These are phyloP conservation scores for Anthostomella pinea DNA, from an alignment of 2,329 filamentous ascomycete species.

Conservation along the genomic window DNA sequence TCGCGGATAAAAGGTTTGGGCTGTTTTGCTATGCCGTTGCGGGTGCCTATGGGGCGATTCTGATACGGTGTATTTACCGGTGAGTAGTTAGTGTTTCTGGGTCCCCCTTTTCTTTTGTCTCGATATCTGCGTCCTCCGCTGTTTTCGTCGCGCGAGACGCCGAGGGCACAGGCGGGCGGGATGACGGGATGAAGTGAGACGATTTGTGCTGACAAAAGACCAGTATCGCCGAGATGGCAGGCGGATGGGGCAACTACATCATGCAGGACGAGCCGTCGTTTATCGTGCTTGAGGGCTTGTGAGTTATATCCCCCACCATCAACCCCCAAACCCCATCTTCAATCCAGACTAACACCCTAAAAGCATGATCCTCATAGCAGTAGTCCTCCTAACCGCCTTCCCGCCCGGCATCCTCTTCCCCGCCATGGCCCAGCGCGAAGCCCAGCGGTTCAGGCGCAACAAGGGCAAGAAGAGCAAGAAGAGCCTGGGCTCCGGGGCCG, in stretches of 20 bases:
- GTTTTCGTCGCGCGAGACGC: too few species aligned
- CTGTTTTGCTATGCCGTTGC: slow-evolving; percentile 43
- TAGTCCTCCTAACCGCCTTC: slow-evolving; percentile 48
- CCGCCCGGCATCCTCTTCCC: slow-evolving; percentile 56
- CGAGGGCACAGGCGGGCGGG: too few species aligned
- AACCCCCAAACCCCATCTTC: neutral
- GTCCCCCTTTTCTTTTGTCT: neutral
- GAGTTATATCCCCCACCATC: slow-evolving; percentile 14
- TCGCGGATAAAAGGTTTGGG: slow-evolving; percentile 42
- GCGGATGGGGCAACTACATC: slow-evolving; percentile 61
- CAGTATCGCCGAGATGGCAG: slow-evolving; percentile 61
- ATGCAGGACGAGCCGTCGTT: slow-evolving; percentile 62
- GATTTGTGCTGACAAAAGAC: slow-evolving; percentile 3
- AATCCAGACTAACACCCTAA: slow-evolving; percentile 9
- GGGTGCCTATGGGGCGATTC: slow-evolving; percentile 43
- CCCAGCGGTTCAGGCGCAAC: slow-evolving; percentile 24
- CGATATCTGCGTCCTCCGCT: slow-evolving; percentile 9
- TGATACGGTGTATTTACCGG: slow-evolving; percentile 55
- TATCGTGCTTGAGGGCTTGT: slow-evolving; percentile 56
- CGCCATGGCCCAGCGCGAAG: slow-evolving; percentile 43
- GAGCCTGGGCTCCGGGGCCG: too few species aligned
- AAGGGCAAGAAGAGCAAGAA: slow-evolving; percentile 21
- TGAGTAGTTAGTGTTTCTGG: slow-evolving; percentile 29
- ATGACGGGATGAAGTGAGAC: neutral
- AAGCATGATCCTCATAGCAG: slow-evolving; percentile 49